phyloP scores from a whole-genome alignment of 441 rosid species.

The Syzygium syzygioides region DNA sequence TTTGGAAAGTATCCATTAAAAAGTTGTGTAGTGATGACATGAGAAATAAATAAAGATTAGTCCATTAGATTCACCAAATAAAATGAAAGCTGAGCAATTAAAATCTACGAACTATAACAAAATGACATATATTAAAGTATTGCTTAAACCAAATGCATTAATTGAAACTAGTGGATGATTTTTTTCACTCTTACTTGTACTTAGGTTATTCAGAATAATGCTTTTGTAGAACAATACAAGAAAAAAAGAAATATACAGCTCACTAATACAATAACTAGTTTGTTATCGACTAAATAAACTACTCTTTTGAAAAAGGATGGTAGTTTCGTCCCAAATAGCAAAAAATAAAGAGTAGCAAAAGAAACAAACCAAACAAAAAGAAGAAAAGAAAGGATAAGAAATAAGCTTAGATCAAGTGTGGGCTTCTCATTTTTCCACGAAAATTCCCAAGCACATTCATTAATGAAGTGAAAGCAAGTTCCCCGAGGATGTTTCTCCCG shows the following conservation, averaged over 20 bases:
- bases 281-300: neutral
- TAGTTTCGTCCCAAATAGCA: neutral
- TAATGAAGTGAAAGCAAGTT: neutral
- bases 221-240: neutral
- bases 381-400: neutral
- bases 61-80: neutral
- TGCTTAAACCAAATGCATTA: neutral
- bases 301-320: neutral
- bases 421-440: neutral
- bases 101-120: neutral
- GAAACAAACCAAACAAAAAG: neutral
- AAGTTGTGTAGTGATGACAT: neutral
- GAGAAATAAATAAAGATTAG: neutral
- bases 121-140: neutral
- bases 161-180: neutral
- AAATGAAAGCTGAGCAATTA: neutral
- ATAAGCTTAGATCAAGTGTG: neutral
- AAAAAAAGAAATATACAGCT: neutral
- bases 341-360: neutral
- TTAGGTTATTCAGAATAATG: neutral
- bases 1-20: neutral
- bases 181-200: neutral
- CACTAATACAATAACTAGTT: neutral
- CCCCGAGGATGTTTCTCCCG: neutral
- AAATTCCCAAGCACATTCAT: neutral